Base-by-base conservation (phyloP, 352 stramenopile species). In the Phytophthora pistaciae region DNA sequence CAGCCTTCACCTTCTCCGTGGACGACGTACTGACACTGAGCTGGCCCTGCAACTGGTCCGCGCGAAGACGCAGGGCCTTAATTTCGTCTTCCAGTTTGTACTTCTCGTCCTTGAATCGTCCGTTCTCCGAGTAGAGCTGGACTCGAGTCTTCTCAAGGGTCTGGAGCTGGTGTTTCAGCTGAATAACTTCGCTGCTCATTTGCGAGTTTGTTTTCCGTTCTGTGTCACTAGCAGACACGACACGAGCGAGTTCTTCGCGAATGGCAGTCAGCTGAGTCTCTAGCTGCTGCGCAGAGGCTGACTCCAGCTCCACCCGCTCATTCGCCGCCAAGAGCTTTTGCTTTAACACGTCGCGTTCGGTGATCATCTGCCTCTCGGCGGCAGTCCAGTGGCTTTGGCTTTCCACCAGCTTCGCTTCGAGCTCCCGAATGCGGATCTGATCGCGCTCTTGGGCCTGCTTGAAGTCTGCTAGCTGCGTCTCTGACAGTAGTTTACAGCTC, bases 161-260 rank as follows among this genome's bases (percentile, higher is more conserved):
- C 33, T 83, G 72, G 0, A 91, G 63, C 55, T 92, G 77, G 25
- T 84, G 67, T 36, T 91, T 91, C 16, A 92, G 80, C 36, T 81
- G 69, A 31, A 80, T 79, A n/a, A 93, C 58, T 21, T 93, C 83
- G 16, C 63, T 78, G 10, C 79, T 81, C 11, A 89, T 66, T 25
- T 88, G 73, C 1, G 67, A 64, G 13, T 60, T 74, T 0, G 67
- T 58, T 13, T 65, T 66, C 2, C 72, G 77, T 42, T 95, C 81
- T 2, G 71, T 74, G 1, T 88, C 77, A 13, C 56, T 78, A 0
- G 60, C 54, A n/a, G 71, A 60, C 8, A 82, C 58, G 0, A 91
- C 69, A 44, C 76, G 78, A 56, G 64, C 55, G 21, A 90, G 73
- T 56, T 93, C 79, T 25, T 82, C 72, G 55, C 87, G 75, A 46